Conservation (phyloP, 192 early-diverging fungal genomes). For the Umbelopsis ramanniana region DNA sequence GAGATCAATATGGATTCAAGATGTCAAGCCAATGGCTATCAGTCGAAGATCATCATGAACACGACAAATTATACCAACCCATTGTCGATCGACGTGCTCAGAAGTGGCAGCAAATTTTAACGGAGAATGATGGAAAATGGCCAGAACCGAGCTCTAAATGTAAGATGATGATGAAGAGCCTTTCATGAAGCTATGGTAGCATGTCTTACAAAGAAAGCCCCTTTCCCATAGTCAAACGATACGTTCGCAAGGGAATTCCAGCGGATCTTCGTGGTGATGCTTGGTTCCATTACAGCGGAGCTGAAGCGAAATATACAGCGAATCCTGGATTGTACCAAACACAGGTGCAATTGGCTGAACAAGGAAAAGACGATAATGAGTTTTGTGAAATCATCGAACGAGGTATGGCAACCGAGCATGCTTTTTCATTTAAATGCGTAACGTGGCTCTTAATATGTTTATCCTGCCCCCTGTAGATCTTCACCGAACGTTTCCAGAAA, state of each 20-base stretch:
- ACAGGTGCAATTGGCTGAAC: conserved; percentile 46
- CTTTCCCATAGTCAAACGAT: conserved; percentile 65
- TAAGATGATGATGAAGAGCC: conserved; percentile 25
- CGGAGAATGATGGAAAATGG: conserved; percentile 52
- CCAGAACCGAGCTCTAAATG: conserved; percentile 55
- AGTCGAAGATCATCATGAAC: conserved; percentile 51
- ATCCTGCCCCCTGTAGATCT: conserved; percentile 54
- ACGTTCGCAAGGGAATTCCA: conserved; percentile 81
- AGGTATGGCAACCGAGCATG: conserved; percentile 41
- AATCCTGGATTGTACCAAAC: conserved; percentile 62
- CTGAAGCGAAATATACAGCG: conserved; percentile 53
- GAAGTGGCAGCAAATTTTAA: conserved; percentile 60
- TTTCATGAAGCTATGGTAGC: neutral
- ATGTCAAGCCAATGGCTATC: conserved; percentile 58
- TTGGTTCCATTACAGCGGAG: conserved; percentile 79
- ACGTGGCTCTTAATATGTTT: too few species aligned
- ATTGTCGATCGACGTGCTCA: conserved; percentile 51
- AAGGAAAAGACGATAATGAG: conserved; percentile 59
- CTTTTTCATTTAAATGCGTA: neutral
- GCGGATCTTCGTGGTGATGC: conserved; percentile 64
- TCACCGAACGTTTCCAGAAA: conserved; percentile 84
- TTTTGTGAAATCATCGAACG: conserved; percentile 72
- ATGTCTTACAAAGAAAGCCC: neutral
- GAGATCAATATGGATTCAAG: conserved; percentile 66
- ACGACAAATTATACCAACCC: conserved; percentile 55